Evolutionary conservation across 106 monocot species (phyloP), one percentile per base, ranked within the genome.

Genomic region (Allium sativum): DNA sequence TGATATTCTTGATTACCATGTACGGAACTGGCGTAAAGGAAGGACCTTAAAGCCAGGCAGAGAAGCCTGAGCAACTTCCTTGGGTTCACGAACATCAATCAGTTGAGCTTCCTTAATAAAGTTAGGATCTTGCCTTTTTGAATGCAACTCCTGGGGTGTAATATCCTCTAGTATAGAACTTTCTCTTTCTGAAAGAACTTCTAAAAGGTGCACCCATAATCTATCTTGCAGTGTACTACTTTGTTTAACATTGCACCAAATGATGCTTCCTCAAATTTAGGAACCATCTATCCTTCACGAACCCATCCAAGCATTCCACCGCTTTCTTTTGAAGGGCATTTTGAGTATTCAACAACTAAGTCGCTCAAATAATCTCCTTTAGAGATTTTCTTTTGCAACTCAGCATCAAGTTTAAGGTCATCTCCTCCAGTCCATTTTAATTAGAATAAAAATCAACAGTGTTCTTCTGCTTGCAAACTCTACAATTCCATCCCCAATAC

Each of bases 241-340:
- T 92, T 84, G 65, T 98, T 87, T 65, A 91, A 64, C 69, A 91
- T 82, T 48, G 96, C 91, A 73, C 61, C 55, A 79, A 98, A 98
- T 72, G 84, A 84, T 59, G 80, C 91, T 59, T 98, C 84, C 70
- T 92, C 96, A 77, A 98, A 98, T 70, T 95, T 90, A 58, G 81
- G 74, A n/a, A 90, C 82, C 95, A 80, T 91, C 73, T 96, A 87
- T 45, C 91, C 91, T 78, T 69, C 82, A 40, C 84, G 81, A 44
- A 87, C 79, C 91, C 96, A 98, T 40, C 96, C 91, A 51, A 98
- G 79, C 90, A 98, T 91, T 18, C 91, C 91, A 44, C 96, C 96
- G 72, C 76, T 85, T 80, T 88, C 84, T 74, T 91, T 98, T 56
- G 96, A 98, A 20, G 96, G 96, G 45, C 96, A 98, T 21, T 77